Base-by-base conservation (phyloP, 768 basidiomycete species). In the Auriscalpium orientale region DNA sequence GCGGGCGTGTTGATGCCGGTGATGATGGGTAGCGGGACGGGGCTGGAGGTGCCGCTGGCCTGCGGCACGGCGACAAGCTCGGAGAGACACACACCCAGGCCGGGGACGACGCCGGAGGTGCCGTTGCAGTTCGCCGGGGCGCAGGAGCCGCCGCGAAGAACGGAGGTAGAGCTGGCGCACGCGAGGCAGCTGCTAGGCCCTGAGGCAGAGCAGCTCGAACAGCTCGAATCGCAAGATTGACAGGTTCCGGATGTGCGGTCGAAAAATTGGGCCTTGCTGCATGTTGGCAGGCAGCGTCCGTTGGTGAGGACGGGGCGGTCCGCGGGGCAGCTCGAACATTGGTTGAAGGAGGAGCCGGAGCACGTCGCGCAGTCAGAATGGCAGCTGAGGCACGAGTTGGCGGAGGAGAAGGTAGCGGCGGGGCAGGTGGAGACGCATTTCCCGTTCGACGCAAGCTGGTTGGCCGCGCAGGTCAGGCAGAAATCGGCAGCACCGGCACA, bases 341-440 rank as follows among this genome's bases (percentile, higher is more conserved):
- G 85, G 65, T 81, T 83, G 72, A 90, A 90, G 0, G 83, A 79
- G 20, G 79, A 64, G n/a, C 90, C 91, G 21, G 83, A 82, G 70
- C 93, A 95, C 2, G 86, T 83, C 15, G 81, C 82, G 64, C 92
- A 95, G 66, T 95, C 93, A 0, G 90, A 83, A 57, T 95, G 91
- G 68, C 93, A 95, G 6, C 83, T 63, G 54, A 82, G 65, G 71
- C 92, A 95, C 28, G 79, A 70, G 21, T 83, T 80, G 34, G 81
- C 76, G 11, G 87, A 79, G 52, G 76, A 71, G 71, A 92, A 86
- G 2, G 84, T 80, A 57, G 81, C 82, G 40, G 83, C 77, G 0
- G 92, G 89, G 65, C 91, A 95, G 6, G 81, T 78, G 16, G 80
- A 72, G 47, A 89, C 80, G 65, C 92, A 95, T 68, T 82, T 80